Evolutionary conservation across 2,329 filamentous ascomycete species (phyloP).

Genomic region (Cryphonectria nitschkei): DNA sequence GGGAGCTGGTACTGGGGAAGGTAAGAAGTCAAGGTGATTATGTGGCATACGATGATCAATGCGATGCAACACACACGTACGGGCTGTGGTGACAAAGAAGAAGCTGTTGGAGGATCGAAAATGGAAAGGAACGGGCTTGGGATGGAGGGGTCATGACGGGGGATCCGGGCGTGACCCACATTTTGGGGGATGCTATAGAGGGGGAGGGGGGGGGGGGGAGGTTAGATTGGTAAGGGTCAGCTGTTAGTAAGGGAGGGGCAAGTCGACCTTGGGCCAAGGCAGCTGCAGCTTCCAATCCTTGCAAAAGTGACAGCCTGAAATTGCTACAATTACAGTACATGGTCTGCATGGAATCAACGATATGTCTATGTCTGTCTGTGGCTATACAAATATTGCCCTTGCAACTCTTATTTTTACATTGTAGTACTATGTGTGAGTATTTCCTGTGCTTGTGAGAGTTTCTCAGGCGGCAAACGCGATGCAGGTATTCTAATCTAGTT

Average conservation of each 20-base stretch:
- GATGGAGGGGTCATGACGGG: neutral
- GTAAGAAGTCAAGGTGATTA: neutral
- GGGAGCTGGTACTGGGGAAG: neutral
- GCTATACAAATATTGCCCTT: neutral
- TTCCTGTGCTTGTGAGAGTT: neutral
- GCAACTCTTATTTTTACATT: neutral
- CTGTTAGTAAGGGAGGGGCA: neutral
- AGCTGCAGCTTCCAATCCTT: neutral
- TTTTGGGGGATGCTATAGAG: neutral
- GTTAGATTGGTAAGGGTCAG: neutral
- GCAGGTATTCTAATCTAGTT: neutral
- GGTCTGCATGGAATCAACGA: neutral
- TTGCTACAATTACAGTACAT: too few relatives aligned
- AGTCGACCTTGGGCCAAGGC: neutral
- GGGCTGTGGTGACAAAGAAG: neutral
- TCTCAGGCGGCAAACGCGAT: neutral
- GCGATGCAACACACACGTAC: neutral
- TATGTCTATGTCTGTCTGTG: neutral
- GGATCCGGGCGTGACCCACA: neutral
- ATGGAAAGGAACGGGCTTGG: neutral
- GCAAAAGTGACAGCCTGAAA: neutral
- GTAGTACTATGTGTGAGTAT: neutral
- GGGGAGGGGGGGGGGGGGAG: neutral
- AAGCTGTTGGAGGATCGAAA: neutral
- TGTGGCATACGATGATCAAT: neutral